Base-by-base conservation (phyloP, 2,329 filamentous ascomycete genomes). In the Paraconiothyrium brasiliense region DNA sequence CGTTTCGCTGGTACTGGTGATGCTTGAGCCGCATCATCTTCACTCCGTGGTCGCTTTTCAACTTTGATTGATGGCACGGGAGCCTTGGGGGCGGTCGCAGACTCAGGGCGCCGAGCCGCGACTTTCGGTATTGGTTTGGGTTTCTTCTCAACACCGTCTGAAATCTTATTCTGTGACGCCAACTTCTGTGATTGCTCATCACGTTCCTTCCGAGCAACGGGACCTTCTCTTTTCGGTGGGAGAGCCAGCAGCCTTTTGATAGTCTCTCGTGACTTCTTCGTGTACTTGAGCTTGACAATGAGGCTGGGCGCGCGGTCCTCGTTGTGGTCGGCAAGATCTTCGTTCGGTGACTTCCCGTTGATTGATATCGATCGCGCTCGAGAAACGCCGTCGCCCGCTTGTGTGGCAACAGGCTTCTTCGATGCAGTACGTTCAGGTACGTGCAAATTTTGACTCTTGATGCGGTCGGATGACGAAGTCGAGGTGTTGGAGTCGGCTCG, bases 231-330 rank as follows among this genome's bases (percentile, higher is more conserved):
- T 58, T 72, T 78, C 0, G 76, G 68, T 6, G 76, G 75, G 9
- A 79, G 64, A 11, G 68, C 70, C 49, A 80, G 69, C 13, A 76
- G 60, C 30, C 72, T 65, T 34, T 83, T 80, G 35, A 86, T 79
- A n/a, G 81, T 80, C 76, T 67, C 84, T 83, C 44, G 79, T 72
- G 61, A 54, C 54, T 60, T 63, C 67, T 82, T 85, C 16, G 83
- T 82, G 67, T 85, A 86, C 61, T 81, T 85, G 44, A 87, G 71
- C 63, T 79, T 84, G 30, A 85, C 81, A 48, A 85, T 74, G 39
- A 84, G 75, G 27, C 61, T 71, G 2, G 66, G 43, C 9, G 66
- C 61, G 16, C 58, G 34, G 39, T 67, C 59, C 22, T 70, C 64
- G 24, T 41, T 59, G 10, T 57, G 61, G 43, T 50, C 62, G 47